Evolutionary conservation across 2,329 filamentous ascomycete genomes (phyloP).

Genomic region (Pestalotiopsis sp.): DNA sequence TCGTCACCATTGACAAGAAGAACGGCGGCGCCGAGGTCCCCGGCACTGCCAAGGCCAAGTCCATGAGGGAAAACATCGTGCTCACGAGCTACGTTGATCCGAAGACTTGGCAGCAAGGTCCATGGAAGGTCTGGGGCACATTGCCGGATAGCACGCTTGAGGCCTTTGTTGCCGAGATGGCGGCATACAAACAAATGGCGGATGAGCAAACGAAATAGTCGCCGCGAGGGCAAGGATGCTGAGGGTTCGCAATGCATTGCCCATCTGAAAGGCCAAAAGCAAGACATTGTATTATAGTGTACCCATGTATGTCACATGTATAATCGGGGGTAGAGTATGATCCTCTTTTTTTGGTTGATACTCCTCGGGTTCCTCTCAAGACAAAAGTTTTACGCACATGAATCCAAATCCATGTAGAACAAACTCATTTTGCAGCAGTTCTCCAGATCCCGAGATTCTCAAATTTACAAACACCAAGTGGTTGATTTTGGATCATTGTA

Average conservation of each 20-base stretch:
- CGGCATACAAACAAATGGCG: constrained; percentile 1
- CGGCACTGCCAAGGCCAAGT: constrained; percentile 49
- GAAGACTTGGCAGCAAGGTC: constrained; percentile 44
- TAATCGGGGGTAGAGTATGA: neutral
- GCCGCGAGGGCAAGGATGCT: neutral
- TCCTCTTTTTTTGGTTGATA: neutral
- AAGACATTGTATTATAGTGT: constrained; percentile 1
- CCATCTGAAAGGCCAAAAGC: neutral
- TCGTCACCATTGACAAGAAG: constrained; percentile 40
- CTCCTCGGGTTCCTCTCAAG: neutral
- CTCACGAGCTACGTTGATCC: constrained; percentile 50
- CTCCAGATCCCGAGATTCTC: neutral
- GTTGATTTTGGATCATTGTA: no score
- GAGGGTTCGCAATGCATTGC: neutral
- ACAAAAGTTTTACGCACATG: neutral
- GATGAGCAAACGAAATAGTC: neutral
- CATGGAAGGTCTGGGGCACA: constrained; percentile 69
- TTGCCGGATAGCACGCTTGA: constrained; percentile 53
- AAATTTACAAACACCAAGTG: neutral
- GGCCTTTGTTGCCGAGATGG: constrained; percentile 29
- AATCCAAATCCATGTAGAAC: neutral
- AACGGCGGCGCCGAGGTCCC: constrained; percentile 39
- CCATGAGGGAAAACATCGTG: constrained; percentile 65
- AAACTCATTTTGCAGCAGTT: neutral
- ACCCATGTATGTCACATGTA: neutral